Conservation (phyloP, 805 yeast genomes). For the Saturnispora mendoncae region DNA sequence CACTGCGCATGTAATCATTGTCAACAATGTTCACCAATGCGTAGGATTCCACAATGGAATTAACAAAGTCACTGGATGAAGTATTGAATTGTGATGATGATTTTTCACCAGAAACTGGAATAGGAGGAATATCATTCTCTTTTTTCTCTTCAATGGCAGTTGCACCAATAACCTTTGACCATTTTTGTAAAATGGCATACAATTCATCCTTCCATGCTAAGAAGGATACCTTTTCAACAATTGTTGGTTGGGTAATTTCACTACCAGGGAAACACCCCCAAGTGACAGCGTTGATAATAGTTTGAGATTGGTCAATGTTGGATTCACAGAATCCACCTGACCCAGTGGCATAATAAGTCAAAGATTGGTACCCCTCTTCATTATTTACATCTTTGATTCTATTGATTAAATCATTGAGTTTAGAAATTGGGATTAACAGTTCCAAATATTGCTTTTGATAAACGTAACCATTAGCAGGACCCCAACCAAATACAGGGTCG, state of each 20-base stretch:
- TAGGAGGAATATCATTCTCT: conserved; percentile 23
- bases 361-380: conserved; percentile 36
- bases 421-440: conserved; percentile 58
- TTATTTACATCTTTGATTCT: conserved; percentile 39
- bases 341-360: conserved; percentile 73
- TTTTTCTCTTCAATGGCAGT: conserved; percentile 23
- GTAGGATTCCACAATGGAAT: conserved; percentile 45
- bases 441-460: conserved; percentile 93
- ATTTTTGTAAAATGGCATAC: conserved; percentile 70
- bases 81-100: too few relatives aligned
- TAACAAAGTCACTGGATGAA: conserved; percentile 34
- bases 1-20: conserved; percentile 54
- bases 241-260: conserved; percentile 91
- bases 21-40: conserved; percentile 83
- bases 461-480: conserved; percentile 86
- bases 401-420: conserved; percentile 30
- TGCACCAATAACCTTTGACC: conserved; percentile 34
- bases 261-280: conserved; percentile 98
- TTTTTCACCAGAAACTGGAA: too few relatives aligned
- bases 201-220: conserved; percentile 98
- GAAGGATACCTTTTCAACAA: conserved; percentile 85
- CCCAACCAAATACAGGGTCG: conserved; percentile 83
- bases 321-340: conserved; percentile 9
- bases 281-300: conserved; percentile 84
- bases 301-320: conserved; percentile 39